Base-by-base conservation (phyloP, 2,329 filamentous ascomycete species). In the Diatrype stigma region DNA sequence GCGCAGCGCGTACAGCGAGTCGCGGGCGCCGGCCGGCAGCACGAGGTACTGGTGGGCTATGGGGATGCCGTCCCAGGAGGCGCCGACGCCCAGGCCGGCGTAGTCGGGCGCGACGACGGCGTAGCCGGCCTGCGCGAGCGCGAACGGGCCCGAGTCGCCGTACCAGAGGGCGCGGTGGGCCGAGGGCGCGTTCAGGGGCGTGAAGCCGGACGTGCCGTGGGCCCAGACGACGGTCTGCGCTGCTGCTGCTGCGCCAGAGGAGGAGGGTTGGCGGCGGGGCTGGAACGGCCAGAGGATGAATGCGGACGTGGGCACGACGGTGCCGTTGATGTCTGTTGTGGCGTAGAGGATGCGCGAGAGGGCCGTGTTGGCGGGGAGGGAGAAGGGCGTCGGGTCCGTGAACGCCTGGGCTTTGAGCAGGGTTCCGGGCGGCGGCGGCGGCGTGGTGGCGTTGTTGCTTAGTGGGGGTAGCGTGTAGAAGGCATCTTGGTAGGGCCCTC, bases 41-140 rank as follows among this genome's bases (percentile, higher is more conserved):
- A 12, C 40, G 6, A 12, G 10, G 21, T 28, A 44, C 40, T 44
- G 22, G 14, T 44, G 45, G n/a, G 38, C 42, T 30, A 40, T 48
- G 46, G 22, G n/a, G 22, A 45, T 42, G 2, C 49, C 50, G 19
- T 46, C 32, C 30, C n/a, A 37, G 17, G 45, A 37, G 38, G 37
- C 46, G 46, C 38, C 40, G 30, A 34, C 12, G 4, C 50, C 46
- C 21, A 44, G 46, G 11, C 50, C 50, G 2, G 50, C 50, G 22
- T 51, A 51, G 40, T 51, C 50, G 22, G 50, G 50, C 3, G 50
- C 50, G 2, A 51, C 50, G 17, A 51, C 50, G 38, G 32, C 46
- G 17, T 48, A 48, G 17, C 50, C 46, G 26, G 44, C 38, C 14
- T 34, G 17, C 3, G 47, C 47, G 26, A 34, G 30, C 12, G 40